Conservation (phyloP, 805 yeast species). For the Zygotorulaspora chibaensis region DNA sequence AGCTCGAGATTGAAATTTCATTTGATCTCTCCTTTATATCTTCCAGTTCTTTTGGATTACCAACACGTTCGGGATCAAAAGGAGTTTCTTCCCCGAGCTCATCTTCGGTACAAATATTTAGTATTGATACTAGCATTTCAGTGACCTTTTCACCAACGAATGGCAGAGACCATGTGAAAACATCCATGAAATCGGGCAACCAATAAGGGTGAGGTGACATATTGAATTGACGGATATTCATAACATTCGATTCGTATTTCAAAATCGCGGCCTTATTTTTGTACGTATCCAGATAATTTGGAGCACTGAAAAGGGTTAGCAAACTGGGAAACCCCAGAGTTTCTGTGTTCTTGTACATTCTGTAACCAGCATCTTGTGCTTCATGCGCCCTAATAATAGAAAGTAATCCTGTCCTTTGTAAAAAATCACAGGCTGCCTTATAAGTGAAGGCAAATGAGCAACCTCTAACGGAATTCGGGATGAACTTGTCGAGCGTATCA, state of each 20-base stretch:
- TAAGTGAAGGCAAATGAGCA: slow-evolving; percentile 90
- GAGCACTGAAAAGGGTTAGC: slow-evolving; percentile 90
- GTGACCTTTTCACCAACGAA: slow-evolving; percentile 96
- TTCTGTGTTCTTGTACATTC: slow-evolving; percentile 85
- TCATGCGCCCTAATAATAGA: slow-evolving; percentile 95
- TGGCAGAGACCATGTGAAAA: slow-evolving; percentile 94
- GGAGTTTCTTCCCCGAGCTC: slow-evolving; percentile 77
- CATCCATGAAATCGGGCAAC: slow-evolving; percentile 96
- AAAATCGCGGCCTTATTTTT: slow-evolving; percentile 93
- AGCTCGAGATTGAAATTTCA: too few species aligned
- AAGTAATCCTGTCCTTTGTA: slow-evolving; percentile 70
- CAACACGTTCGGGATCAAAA: slow-evolving; percentile 39
- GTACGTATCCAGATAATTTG: slow-evolving; percentile 87
- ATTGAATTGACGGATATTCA: slow-evolving; percentile 94
- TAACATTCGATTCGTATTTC: slow-evolving; percentile 84
- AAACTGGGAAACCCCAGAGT: slow-evolving; percentile 85
- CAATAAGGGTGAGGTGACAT: slow-evolving; percentile 93
- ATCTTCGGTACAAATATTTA: slow-evolving; percentile 93
- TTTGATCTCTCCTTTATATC: neutral
- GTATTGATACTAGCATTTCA: slow-evolving; percentile 83
- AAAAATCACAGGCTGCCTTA: slow-evolving; percentile 72
- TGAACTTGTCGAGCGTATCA: slow-evolving; percentile 39
- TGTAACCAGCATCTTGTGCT: slow-evolving; percentile 95
- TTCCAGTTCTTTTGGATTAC: slow-evolving; percentile 19
- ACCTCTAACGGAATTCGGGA: slow-evolving; percentile 75